Evolutionary conservation across 768 basidiomycete genomes (phyloP).

Genomic region (Russula earlei): DNA sequence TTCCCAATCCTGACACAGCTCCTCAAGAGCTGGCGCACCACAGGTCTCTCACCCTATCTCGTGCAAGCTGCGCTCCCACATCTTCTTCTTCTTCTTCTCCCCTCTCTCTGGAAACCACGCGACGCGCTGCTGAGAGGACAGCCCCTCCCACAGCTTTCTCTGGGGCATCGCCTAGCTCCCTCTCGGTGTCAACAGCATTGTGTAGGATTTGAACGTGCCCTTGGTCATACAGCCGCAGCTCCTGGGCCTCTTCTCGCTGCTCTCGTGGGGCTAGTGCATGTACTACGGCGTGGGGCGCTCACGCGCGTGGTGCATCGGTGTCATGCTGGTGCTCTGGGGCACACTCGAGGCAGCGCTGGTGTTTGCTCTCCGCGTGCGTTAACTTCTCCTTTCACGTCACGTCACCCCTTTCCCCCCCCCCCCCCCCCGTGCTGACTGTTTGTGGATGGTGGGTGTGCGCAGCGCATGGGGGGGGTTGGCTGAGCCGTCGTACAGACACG

Average conservation of each 20-base stretch:
- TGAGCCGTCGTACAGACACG: too few species aligned
- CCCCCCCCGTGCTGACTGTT: too few species aligned
- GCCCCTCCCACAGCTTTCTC: slow-evolving; percentile 35
- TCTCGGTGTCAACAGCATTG: slow-evolving; percentile 58
- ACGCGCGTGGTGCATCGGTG: slow-evolving; percentile 26
- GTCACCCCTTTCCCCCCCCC: too few species aligned
- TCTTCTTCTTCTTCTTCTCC: too few species aligned
- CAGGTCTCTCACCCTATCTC: slow-evolving; percentile 60
- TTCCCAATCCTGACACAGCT: too few species aligned
- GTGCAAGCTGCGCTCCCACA: slow-evolving; percentile 39
- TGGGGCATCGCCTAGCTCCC: slow-evolving; percentile 55
- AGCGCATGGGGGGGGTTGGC: too few species aligned
- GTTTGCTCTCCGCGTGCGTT: slow-evolving; percentile 44
- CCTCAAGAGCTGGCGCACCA: slow-evolving; percentile 62
- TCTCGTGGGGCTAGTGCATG: slow-evolving; percentile 68
- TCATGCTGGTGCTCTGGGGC: slow-evolving; percentile 38
- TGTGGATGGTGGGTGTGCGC: too few species aligned
- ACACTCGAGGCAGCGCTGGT: slow-evolving; percentile 53
- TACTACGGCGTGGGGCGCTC: slow-evolving; percentile 49
- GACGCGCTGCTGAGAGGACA: too few species aligned
- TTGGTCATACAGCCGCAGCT: slow-evolving; percentile 60
- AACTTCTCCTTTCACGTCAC: too few species aligned
- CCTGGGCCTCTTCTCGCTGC: slow-evolving; percentile 44
- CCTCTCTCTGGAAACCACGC: too few species aligned
- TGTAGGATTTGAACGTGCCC: slow-evolving; percentile 60